These are phyloP conservation scores for Asclepias syriaca DNA, from an alignment of 257 asterid species.

Conservation along the genomic window DNA sequence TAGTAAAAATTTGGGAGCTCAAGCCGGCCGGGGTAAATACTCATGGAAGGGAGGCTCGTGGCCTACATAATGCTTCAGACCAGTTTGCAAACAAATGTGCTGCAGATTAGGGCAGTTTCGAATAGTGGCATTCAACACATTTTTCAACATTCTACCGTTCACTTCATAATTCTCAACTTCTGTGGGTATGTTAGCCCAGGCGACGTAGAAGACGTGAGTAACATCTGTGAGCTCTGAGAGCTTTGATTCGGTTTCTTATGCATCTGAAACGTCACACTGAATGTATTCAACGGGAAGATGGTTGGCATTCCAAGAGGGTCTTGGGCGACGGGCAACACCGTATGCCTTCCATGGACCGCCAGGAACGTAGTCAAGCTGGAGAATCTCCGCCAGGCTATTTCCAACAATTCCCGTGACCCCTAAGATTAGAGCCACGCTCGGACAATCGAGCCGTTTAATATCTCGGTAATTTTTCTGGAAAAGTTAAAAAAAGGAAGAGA, in stretches of 20 bases:
- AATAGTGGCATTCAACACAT: slow-evolving; percentile 47
- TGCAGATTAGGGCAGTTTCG: slow-evolving; percentile 65
- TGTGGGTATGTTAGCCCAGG: slow-evolving; percentile 62
- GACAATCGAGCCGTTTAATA: slow-evolving; percentile 45
- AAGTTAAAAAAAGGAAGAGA: background rate
- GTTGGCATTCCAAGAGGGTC: slow-evolving; percentile 74
- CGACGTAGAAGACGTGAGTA: slow-evolving; percentile 70
- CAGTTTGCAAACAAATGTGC: slow-evolving; percentile 75
- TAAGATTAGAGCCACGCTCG: slow-evolving; percentile 69
- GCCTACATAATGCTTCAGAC: slow-evolving; percentile 62
- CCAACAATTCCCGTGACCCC: slow-evolving; percentile 94
- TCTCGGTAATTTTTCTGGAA: slow-evolving; percentile 56
- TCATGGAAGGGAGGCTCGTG: slow-evolving; percentile 76
- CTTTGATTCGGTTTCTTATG: slow-evolving; percentile 44
- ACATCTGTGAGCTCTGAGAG: slow-evolving; percentile 55
- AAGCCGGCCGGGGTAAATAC: slow-evolving; percentile 70
- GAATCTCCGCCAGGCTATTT: slow-evolving; percentile 86
- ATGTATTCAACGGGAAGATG: slow-evolving; percentile 57
- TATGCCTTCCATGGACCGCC: slow-evolving; percentile 98
- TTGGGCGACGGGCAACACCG: slow-evolving; percentile 85
- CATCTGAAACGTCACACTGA: slow-evolving; percentile 65
- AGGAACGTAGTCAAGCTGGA: slow-evolving; percentile 83
- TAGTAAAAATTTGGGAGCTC: slow-evolving; percentile 56
- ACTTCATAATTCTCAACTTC: slow-evolving; percentile 68
- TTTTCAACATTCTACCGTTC: slow-evolving; percentile 69